Evolutionary conservation across 441 rosid genomes (phyloP).

Genomic region (Euphorbia neoarborescens): DNA sequence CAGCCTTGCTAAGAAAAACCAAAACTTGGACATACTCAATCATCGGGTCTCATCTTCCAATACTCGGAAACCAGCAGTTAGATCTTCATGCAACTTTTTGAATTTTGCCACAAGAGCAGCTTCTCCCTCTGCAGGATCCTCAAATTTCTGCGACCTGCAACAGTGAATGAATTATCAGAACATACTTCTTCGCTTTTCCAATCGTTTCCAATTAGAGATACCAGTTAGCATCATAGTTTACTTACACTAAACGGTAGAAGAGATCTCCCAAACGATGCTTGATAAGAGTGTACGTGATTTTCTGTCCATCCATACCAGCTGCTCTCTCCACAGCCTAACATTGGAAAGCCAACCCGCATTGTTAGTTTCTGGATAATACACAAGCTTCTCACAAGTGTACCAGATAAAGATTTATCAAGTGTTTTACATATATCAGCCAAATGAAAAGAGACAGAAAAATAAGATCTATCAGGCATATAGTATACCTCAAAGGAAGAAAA

Average conservation of each 20-base stretch:
- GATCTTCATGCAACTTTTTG: slow-evolving; percentile 78
- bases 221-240: slow-evolving; percentile 4
- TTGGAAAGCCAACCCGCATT: not conserved
- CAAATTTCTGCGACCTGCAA: slow-evolving; percentile 94
- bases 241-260: slow-evolving; percentile 93
- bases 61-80: slow-evolving; percentile 88
- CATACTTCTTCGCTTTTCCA: too few species aligned
- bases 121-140: slow-evolving; percentile 98
- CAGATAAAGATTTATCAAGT: not conserved
- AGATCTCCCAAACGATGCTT: slow-evolving; percentile 97
- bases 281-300: slow-evolving; percentile 79
- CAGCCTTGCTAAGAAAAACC: not conserved
- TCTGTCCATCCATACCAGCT: slow-evolving; percentile 99
- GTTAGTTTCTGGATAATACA: not conserved
- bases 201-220: not conserved
- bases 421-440: not conserved
- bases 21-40: slow-evolving; percentile 19
- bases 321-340: slow-evolving; percentile 90
- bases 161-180: not conserved
- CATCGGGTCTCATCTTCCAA: slow-evolving; percentile 92
- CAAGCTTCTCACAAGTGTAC: not conserved
- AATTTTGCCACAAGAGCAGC: slow-evolving; percentile 74
- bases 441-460: too few species aligned
- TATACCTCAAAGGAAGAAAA: not conserved
- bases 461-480: not conserved